These are phyloP conservation scores for Collybiopsis luxurians DNA, from an alignment of 768 basidiomycete genomes.

Conservation along the genomic window DNA sequence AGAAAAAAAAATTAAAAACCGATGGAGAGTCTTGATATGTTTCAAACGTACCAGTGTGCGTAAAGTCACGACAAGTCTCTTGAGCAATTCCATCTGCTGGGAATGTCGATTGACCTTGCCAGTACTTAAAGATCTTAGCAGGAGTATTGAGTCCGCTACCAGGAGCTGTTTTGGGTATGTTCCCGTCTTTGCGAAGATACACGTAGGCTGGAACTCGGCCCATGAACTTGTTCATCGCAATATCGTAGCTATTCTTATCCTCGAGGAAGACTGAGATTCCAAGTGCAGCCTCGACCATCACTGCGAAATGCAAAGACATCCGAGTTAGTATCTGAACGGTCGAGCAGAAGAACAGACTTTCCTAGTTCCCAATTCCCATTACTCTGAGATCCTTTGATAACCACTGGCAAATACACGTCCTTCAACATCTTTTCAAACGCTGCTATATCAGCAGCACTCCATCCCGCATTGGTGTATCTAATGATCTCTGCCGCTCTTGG, in stretches of 20 bases:
- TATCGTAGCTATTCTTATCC: constrained; percentile 10
- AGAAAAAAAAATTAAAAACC: not conserved
- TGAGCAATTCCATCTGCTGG: constrained; percentile 6
- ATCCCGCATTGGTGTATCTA: constrained; percentile 6
- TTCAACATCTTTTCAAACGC: constrained; percentile 7
- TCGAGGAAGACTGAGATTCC: constrained; percentile 8
- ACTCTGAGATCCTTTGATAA: constrained; percentile 5
- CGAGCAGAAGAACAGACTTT: not conserved
- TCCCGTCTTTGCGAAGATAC: constrained; percentile 6
- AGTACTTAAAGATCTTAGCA: not conserved
- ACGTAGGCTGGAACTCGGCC: constrained; percentile 9
- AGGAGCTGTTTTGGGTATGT: constrained; percentile 1
- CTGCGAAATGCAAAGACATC: not conserved
- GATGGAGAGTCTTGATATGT: not conserved
- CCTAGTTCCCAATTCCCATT: constrained; percentile 10
- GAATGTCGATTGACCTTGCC: constrained; percentile 7
- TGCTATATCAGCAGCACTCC: constrained; percentile 1
- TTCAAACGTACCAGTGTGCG: constrained; percentile 6
- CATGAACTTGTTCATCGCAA: constrained; percentile 9
- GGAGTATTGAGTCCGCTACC: constrained; percentile 1
- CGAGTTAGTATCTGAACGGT: not conserved
- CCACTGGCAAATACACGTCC: constrained; percentile 8
- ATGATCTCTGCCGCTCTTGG: constrained; percentile 8
- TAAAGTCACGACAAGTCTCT: constrained; percentile 10
- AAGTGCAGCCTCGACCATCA: constrained; percentile 8